phyloP scores from a whole-genome alignment of 1,139 yeast genomes.

The Taphrina flavorubra region DNA sequence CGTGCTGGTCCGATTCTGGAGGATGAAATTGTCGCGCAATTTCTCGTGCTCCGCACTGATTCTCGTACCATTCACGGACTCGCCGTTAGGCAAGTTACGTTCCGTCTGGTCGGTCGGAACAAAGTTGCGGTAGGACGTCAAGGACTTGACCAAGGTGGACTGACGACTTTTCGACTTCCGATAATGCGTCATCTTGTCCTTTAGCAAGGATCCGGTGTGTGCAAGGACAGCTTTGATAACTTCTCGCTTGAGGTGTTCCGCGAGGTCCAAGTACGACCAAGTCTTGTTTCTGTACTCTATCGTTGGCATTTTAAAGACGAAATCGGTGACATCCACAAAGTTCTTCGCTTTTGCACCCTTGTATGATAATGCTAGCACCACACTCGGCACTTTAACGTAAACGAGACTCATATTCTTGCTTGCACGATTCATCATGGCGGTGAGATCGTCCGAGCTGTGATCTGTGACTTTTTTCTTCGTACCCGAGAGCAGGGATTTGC shows the following conservation, averaged over 20 bases:
- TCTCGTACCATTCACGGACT: not conserved
- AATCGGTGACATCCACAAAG: conserved; percentile 73
- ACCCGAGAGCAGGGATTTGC: not conserved
- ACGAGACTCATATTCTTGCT: conserved; percentile 69
- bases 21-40: not conserved
- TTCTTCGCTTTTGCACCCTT: conserved; percentile 72
- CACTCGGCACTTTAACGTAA: conserved; percentile 61
- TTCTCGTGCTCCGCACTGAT: not conserved
- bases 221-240: conserved; percentile 68
- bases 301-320: conserved; percentile 69
- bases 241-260: conserved; percentile 68
- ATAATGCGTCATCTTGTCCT: conserved; percentile 65
- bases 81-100: not conserved
- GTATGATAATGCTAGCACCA: conserved; percentile 69
- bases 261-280: conserved; percentile 80
- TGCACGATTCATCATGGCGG: conserved; percentile 69
- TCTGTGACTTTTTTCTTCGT: not conserved
- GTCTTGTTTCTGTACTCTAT: conserved; percentile 68
- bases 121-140: conserved; percentile 46
- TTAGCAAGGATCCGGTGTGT: conserved; percentile 79
- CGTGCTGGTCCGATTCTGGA: conserved; percentile 9
- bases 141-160: conserved; percentile 56
- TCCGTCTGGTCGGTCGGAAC: conserved; percentile 10
- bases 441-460: conserved; percentile 55
- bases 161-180: conserved; percentile 51